A percentile compares a stretch with the other conserved stretches of the same genome.
These are phyloP conservation scores for Syzygium syzygioides DNA, from an alignment of 441 rosid species.

Conservation along the genomic window DNA sequence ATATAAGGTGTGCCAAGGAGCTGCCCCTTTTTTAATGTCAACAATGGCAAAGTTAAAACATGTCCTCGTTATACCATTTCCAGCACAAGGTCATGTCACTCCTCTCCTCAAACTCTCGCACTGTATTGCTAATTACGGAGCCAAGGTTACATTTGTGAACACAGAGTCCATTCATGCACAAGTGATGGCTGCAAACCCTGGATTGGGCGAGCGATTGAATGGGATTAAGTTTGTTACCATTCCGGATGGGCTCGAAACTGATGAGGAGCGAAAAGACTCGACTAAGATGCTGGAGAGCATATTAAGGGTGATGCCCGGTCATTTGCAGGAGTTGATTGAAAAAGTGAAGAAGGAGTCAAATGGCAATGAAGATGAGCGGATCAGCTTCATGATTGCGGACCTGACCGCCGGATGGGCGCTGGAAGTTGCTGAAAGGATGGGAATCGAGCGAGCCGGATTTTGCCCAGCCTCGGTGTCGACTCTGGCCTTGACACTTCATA, in stretches of 20 bases:
- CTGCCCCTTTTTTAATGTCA: too few relatives aligned
- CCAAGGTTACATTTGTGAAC: conserved; percentile 16
- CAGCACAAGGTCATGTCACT: conserved; percentile 30
- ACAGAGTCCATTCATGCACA: conserved; percentile 7
- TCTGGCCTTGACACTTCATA: conserved; percentile 4
- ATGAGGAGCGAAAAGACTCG: not conserved
- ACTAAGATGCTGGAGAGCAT: not conserved
- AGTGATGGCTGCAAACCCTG: not conserved
- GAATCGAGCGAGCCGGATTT: conserved; percentile 1
- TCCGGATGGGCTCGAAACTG: conserved; percentile 16
- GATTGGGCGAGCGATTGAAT: not conserved
- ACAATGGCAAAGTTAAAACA: conserved; percentile 3
- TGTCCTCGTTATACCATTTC: conserved; percentile 17
- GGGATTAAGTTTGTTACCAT: conserved; percentile 10
- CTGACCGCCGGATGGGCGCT: conserved; percentile 19
- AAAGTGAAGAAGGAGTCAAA: not conserved
- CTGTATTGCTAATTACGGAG: conserved; percentile 13
- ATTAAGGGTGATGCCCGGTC: not conserved
- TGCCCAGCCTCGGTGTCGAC: conserved; percentile 6
- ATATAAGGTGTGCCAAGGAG: not conserved
- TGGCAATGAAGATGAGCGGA: not conserved
- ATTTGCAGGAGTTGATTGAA: conserved; percentile 13
- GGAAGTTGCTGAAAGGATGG: conserved; percentile 17
- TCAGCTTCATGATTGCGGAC: conserved; percentile 23
- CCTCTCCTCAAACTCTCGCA: conserved; percentile 29